phyloP scores from a whole-genome alignment of 768 basidiomycete genomes.

The Cystofilobasidium ferigula region DNA sequence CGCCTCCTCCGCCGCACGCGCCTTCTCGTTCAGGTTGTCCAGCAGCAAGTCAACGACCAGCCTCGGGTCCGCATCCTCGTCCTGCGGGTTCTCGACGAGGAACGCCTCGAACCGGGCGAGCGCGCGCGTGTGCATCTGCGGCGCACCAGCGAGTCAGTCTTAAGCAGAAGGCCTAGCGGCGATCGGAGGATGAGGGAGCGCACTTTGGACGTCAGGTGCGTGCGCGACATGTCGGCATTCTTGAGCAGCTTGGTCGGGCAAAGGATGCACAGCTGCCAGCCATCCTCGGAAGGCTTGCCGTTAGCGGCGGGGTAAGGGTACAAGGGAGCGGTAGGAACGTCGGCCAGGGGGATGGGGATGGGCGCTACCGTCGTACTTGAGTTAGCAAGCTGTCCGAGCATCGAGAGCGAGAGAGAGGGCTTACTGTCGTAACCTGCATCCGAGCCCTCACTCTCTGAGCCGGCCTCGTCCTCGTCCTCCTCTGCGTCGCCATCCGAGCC shows the following conservation, averaged over 20 bases:
- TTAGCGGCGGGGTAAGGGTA: constrained; percentile 8
- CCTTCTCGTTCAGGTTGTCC: constrained; percentile 7
- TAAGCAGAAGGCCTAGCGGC: neutral
- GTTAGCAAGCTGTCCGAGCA: neutral
- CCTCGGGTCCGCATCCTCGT: constrained; percentile 15
- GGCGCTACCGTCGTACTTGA: neutral
- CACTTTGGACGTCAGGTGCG: constrained; percentile 19
- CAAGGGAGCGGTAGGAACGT: constrained; percentile 13
- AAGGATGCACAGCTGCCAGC: constrained; percentile 20
- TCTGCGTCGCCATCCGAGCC: constrained; percentile 7
- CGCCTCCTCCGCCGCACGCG: constrained; percentile 10
- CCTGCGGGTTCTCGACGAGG: constrained; percentile 11
- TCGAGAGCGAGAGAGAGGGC: neutral
- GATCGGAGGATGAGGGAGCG: neutral
- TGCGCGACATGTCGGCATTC: constrained; percentile 16
- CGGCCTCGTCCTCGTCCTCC: neutral
- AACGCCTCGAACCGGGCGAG: constrained; percentile 14
- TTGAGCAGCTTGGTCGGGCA: constrained; percentile 23
- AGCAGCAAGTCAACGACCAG: constrained; percentile 16
- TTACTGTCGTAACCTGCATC: constrained; percentile 12
- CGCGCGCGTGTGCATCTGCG: constrained; percentile 12
- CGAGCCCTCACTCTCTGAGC: constrained; percentile 1
- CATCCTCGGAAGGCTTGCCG: neutral
- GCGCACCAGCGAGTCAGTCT: neutral
- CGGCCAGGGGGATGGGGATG: constrained; percentile 17